Conservation (phyloP, 805 yeast species). For the Metschnikowia drakensbergensis region DNA sequence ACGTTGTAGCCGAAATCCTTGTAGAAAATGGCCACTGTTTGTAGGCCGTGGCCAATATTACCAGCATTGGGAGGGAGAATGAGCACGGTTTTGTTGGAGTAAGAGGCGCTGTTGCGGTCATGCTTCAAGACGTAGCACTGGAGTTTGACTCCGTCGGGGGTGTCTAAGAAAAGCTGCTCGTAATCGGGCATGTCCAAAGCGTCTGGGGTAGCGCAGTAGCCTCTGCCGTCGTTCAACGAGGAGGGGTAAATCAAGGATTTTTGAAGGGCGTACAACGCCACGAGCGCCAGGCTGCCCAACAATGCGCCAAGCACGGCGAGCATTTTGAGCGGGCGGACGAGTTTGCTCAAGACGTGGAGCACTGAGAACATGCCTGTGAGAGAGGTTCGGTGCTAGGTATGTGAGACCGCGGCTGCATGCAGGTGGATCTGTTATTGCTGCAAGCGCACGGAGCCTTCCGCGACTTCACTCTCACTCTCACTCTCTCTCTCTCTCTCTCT, state of each 20-base stretch:
- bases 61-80: constrained; percentile 93
- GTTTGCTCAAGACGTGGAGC: constrained; percentile 8
- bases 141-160: constrained; percentile 66
- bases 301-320: constrained; percentile 42
- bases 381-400: neutral
- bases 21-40: constrained; percentile 70
- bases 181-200: constrained; percentile 55
- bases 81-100: constrained; percentile 64
- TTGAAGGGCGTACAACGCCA: constrained; percentile 61
- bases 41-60: constrained; percentile 86
- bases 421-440: neutral
- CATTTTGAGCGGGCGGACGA: constrained; percentile 20
- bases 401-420: neutral
- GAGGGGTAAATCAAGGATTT: constrained; percentile 78
- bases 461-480: too few species aligned
- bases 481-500: too few species aligned
- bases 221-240: constrained; percentile 67
- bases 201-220: constrained; percentile 74
- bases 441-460: neutral
- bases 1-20: constrained; percentile 66
- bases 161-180: constrained; percentile 55
- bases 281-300: constrained; percentile 41
- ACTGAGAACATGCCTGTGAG: constrained; percentile 7
- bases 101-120: constrained; percentile 32
- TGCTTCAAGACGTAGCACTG: constrained; percentile 63